These are phyloP conservation scores for Melocanna baccifera DNA, from an alignment of 176 grass and related monocot species.

Conservation along the genomic window DNA sequence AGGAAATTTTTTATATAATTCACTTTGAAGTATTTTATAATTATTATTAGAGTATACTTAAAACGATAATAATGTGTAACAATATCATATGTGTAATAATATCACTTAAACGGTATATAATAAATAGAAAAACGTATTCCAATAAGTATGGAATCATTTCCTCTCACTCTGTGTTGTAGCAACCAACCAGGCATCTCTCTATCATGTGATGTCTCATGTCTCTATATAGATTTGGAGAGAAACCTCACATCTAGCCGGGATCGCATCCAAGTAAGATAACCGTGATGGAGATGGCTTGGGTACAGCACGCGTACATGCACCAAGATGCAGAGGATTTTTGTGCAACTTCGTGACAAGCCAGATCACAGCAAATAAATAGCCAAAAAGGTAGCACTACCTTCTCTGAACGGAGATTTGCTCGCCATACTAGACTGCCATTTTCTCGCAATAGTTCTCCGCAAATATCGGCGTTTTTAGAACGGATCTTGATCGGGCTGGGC, in stretches of 20 bases:
- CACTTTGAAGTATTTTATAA: too few relatives aligned
- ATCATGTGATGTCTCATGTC: constrained; percentile 31
- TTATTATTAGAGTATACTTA: too few relatives aligned
- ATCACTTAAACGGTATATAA: too few relatives aligned
- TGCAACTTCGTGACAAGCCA: neutral
- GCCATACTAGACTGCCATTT: neutral
- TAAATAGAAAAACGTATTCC: too few relatives aligned
- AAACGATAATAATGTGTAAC: too few relatives aligned
- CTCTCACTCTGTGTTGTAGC: neutral
- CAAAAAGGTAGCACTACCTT: neutral
- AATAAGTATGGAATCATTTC: too few relatives aligned
- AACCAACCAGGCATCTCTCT: constrained; percentile 10
- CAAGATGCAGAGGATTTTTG: neutral
- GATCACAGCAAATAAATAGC: neutral
- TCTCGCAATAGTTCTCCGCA: constrained; percentile 5
- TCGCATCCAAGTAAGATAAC: neutral
- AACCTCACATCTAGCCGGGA: neutral
- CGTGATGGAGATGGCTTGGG: neutral
- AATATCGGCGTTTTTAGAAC: constrained; percentile 13
- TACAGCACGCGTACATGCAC: neutral
- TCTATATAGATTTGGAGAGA: neutral
- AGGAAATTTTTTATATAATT: too few relatives aligned
- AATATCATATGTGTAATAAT: too few relatives aligned
- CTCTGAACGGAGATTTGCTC: neutral
- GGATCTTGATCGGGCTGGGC: neutral